Conservation (phyloP, 2,329 filamentous ascomycete species). For the Calonectria ilicicola region DNA sequence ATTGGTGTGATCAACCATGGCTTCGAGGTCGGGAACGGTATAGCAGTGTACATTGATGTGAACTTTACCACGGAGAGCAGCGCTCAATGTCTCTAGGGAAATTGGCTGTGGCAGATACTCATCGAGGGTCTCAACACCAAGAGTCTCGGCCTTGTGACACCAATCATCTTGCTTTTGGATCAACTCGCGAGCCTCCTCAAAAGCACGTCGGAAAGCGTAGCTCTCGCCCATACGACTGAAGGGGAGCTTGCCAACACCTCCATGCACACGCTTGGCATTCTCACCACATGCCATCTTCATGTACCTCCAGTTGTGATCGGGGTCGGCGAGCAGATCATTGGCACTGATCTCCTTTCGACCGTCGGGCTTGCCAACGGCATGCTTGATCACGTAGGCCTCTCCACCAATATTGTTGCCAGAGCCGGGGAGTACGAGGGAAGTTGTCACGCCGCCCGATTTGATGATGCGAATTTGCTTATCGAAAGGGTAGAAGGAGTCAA, state of each 20-base stretch:
- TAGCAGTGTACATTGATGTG: conserved; percentile 80
- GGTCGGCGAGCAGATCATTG: conserved; percentile 73
- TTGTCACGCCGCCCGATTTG: conserved; percentile 80
- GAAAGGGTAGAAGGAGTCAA: conserved; percentile 73
- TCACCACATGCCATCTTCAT: conserved; percentile 85
- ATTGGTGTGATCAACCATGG: conserved; percentile 77
- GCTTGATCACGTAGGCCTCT: conserved; percentile 77
- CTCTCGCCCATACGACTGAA: conserved; percentile 75
- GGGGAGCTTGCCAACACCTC: conserved; percentile 64
- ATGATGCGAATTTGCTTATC: conserved; percentile 76
- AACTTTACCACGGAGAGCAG: conserved; percentile 74
- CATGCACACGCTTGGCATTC: conserved; percentile 74
- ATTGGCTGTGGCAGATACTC: conserved; percentile 73
- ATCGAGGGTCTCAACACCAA: conserved; percentile 63
- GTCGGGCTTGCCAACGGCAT: conserved; percentile 70
- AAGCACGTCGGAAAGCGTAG: conserved; percentile 76
- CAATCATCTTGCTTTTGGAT: conserved; percentile 75
- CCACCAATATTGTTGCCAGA: conserved; percentile 81
- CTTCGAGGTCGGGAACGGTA: conserved; percentile 75
- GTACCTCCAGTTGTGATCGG: conserved; percentile 74
- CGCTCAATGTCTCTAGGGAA: conserved; percentile 72
- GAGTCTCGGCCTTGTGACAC: conserved; percentile 67
- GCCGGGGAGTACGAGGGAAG: conserved; percentile 74
- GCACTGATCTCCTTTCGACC: conserved; percentile 73
- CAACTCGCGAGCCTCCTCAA: conserved; percentile 70